Base-by-base conservation (phyloP, 2,329 filamentous ascomycete genomes). In the Hypoxylon rubiginosum region DNA sequence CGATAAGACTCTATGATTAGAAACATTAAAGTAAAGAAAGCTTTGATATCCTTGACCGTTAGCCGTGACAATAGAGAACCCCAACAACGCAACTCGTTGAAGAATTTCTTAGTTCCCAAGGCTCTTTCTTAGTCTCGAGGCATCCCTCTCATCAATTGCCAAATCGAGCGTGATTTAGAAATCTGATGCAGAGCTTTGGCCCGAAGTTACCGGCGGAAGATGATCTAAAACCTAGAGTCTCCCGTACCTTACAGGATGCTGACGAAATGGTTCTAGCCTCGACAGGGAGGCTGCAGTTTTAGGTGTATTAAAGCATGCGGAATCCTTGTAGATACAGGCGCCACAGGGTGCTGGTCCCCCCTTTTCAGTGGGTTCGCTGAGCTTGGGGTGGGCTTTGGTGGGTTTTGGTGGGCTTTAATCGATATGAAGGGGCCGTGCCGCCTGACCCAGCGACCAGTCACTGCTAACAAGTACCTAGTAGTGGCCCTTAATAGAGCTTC, bases 311-410 rank as follows among this genome's bases (percentile, higher is more conserved):
- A 50, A 32, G 36, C 59, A 69, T 69, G 66, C 57, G 62, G 4
- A 2, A 69, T 59, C 66, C 66, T 28, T 68, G 66, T 59, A 69
- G 45, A n/a, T 54, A 63, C 62, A 66, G 55, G 51, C 39, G 50
- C 58, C 52, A 58, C 45, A 54, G 26, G 19, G 52, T 45, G 43
- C 21, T 58, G 21, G 24, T 41, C 26, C 43, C 55, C 63, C 56
- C 59, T 49, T 63, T 58, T 32, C 26, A 48, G 51, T 30, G 58
- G 32, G 26, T 9, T 30, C 19, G 19, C 15, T 10, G 10, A n/a
- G 15, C n/a, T n/a, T n/a, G 4, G n/a, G 15, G 36, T n/a, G 36
- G 36, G 36, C 15, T 41, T 5, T 24, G 36, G 36, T 28, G 36
- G 36, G 36, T 13, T 41, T 5, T 24, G 36, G 36, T 28, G 9